Conservation (phyloP, 2,329 filamentous ascomycete species). For the Fusarium vanettenii region DNA sequence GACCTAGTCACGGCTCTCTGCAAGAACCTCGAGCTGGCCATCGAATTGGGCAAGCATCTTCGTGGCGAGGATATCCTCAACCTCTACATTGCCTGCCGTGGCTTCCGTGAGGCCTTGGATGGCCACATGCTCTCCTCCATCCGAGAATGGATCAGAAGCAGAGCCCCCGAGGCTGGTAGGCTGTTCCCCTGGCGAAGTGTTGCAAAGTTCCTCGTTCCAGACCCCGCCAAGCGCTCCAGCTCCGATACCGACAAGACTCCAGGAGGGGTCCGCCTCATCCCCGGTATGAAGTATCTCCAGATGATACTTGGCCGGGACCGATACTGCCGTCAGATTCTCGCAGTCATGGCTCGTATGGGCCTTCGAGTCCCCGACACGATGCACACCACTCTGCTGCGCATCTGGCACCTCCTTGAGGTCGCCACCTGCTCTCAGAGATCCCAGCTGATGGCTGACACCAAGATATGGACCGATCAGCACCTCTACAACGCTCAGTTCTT, state of each 20-base stretch:
- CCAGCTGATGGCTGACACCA: slow-evolving; percentile 62
- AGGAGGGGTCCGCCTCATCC: slow-evolving; percentile 61
- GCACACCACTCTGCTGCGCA: slow-evolving; percentile 65
- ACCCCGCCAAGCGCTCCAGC: slow-evolving; percentile 62
- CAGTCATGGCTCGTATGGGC: slow-evolving; percentile 67
- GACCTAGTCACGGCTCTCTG: slow-evolving; percentile 59
- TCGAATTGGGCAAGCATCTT: slow-evolving; percentile 67
- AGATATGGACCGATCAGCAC: slow-evolving; percentile 69
- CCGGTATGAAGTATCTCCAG: slow-evolving; percentile 74
- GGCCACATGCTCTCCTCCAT: slow-evolving; percentile 69
- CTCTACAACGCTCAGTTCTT: slow-evolving; percentile 73
- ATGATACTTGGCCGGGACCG: slow-evolving; percentile 72
- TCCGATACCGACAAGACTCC: slow-evolving; percentile 9
- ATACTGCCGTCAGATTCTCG: slow-evolving; percentile 71
- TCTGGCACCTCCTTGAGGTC: slow-evolving; percentile 81
- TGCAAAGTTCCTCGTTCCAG: slow-evolving; percentile 64
- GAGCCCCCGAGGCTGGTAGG: slow-evolving; percentile 65
- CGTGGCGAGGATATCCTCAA: slow-evolving; percentile 67
- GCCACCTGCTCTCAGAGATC: slow-evolving; percentile 65
- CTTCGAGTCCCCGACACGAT: slow-evolving; percentile 65
- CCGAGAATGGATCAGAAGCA: slow-evolving; percentile 62
- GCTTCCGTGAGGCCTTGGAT: slow-evolving; percentile 71
- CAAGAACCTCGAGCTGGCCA: slow-evolving; percentile 62
- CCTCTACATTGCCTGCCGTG: slow-evolving; percentile 72
- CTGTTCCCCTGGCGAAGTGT: slow-evolving; percentile 74